Conservation (phyloP, 2,329 filamentous ascomycete genomes). For the Dactylellina sp. region DNA sequence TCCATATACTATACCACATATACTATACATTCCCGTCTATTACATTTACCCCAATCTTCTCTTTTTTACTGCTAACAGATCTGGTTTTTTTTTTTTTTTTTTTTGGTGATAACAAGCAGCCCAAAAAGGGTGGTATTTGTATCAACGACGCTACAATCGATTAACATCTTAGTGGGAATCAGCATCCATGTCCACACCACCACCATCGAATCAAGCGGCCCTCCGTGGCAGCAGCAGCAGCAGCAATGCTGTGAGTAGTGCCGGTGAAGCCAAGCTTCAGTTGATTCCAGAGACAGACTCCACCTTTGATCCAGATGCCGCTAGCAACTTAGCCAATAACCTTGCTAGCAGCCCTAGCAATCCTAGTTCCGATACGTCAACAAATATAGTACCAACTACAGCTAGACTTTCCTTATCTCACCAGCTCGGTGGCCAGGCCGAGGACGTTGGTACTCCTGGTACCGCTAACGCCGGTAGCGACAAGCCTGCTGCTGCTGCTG, state of each 20-base stretch:
- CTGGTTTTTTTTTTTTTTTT: no score
- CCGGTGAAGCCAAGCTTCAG: constrained; percentile 38
- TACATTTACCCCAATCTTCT: not conserved
- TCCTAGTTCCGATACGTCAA: constrained; percentile 47
- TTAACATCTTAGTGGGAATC: no score
- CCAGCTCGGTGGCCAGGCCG: constrained; percentile 16
- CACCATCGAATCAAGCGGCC: constrained; percentile 24
- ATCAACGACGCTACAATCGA: no score
- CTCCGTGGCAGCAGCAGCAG: constrained; percentile 33
- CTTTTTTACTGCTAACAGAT: no score
- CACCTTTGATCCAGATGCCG: constrained; percentile 20
- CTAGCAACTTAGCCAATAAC: constrained; percentile 32
- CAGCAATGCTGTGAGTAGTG: constrained; percentile 5
- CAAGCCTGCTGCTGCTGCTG: no score
- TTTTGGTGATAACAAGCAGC: not conserved
- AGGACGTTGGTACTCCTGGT: not conserved
- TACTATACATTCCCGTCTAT: not conserved
- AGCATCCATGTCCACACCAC: constrained; percentile 19
- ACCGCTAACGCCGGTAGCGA: constrained; percentile 1
- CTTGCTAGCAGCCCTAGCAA: constrained; percentile 29
- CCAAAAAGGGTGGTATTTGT: not conserved
- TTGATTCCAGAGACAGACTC: constrained; percentile 53
- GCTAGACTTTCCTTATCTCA: constrained; percentile 46
- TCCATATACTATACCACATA: constrained; percentile 11
- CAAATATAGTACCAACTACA: constrained; percentile 14